phyloP scores from a whole-genome alignment of 2,329 filamentous ascomycete genomes.

The Bipolaris cookei region DNA sequence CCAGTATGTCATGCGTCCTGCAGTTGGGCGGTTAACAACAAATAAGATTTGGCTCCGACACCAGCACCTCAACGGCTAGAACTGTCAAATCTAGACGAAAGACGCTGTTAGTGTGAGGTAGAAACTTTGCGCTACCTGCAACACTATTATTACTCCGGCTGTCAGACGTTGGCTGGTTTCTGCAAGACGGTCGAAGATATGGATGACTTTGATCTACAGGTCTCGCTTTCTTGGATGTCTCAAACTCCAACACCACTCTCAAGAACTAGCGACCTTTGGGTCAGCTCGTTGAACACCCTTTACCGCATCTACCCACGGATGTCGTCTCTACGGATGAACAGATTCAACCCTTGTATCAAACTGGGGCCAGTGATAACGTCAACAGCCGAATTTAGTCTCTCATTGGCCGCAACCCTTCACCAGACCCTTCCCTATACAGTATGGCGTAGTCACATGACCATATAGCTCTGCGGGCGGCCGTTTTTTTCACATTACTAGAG shows the following conservation, averaged over 20 bases:
- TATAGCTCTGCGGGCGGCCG: constrained; percentile 34
- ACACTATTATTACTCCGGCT: neutral
- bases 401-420: constrained; percentile 34
- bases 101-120: neutral
- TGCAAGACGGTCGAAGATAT: neutral
- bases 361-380: constrained; percentile 31
- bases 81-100: constrained; percentile 1
- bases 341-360: constrained; percentile 35
- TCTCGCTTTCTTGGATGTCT: neutral
- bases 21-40: constrained; percentile 23
- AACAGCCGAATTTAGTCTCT: constrained; percentile 14
- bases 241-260: neutral
- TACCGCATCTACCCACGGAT: constrained; percentile 1
- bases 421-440: constrained; percentile 23
- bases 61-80: neutral
- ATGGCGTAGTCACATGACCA: constrained; percentile 40
- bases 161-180: neutral
- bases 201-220: neutral
- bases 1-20: constrained; percentile 13
- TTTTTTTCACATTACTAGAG: constrained; percentile 31
- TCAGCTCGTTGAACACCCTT: constrained; percentile 3
- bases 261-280: neutral
- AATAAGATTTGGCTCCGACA: constrained; percentile 11
- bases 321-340: constrained; percentile 6
- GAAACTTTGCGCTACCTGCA: constrained; percentile 1